These are phyloP conservation scores for Lantana camara DNA, from an alignment of 257 asterid genomes.

Conservation along the genomic window DNA sequence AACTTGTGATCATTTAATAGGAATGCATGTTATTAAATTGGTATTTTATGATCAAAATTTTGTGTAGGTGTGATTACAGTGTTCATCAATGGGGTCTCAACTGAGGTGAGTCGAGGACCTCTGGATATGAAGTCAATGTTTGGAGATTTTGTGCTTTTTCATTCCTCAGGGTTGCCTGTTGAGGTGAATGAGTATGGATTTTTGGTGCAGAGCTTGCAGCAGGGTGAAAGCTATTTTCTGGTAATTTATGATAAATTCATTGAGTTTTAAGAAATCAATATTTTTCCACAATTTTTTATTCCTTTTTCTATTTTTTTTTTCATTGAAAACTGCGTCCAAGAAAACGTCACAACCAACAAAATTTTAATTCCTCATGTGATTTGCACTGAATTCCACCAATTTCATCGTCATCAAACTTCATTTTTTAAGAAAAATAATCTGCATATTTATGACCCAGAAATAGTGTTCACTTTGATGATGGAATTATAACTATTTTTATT, in stretches of 20 bases:
- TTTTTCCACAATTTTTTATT: not conserved
- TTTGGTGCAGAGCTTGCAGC: constrained; percentile 58
- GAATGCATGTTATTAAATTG: not conserved
- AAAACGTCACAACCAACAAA: not conserved
- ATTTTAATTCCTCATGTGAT: constrained; percentile 21
- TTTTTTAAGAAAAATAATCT: not conserved
- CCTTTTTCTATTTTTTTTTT: not conserved
- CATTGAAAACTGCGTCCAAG: constrained; percentile 19
- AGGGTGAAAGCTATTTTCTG: constrained; percentile 86
- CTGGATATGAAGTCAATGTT: constrained; percentile 59
- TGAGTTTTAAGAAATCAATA: not conserved
- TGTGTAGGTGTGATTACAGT: constrained; percentile 58
- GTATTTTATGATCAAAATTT: too few species aligned
- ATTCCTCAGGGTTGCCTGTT: constrained; percentile 68
- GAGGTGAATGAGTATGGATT: constrained; percentile 62
- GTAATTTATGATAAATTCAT: constrained; percentile 33
- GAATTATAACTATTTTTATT: too few species aligned
- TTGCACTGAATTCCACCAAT: constrained; percentile 34
- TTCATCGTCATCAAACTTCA: constrained; percentile 10
- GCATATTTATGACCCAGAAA: too few species aligned
- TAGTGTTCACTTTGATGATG: too few species aligned
- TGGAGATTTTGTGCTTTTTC: constrained; percentile 54
- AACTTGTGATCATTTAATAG: too few species aligned
- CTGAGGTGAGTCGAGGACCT: constrained; percentile 58
- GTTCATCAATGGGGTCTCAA: constrained; percentile 74